Evolutionary conservation across 2,329 filamentous ascomycete genomes (phyloP), one percentile per base, ranked within the genome.

Genomic region (Aspergillus sp.): DNA sequence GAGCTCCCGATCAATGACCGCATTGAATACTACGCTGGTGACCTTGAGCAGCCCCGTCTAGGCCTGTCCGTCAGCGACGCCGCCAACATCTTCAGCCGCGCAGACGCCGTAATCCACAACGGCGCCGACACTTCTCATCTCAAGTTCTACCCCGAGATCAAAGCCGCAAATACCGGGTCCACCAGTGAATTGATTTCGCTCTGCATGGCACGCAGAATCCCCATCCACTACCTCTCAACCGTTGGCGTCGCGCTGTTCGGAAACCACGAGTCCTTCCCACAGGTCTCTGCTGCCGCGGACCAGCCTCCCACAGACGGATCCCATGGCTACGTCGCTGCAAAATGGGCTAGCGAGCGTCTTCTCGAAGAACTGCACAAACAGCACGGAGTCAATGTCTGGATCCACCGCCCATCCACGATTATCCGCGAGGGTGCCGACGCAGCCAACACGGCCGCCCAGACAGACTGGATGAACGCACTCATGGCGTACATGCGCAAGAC

Each of bases 101-200:
- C 69, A 1, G 73, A 81, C 61, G 64, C 80, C 4, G 79, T 88
- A 50, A 80, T 89, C 24, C 87, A 84, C 66, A 75, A 72, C 52
- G 82, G 78, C 7, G 79, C 80, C n/a, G 72, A 76, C n/a, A 60
- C 65, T 15, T 69, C 66, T 0, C 67, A 64, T 48, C 47, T 66
- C 48, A 66, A 74, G 23, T 64, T 51, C 7, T 76, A 75, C 56
- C 46, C 56, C 2, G 52, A 55, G 3, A 61, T 76, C 1, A 63
- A 64, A 1, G 5, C 44, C 1, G 21, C 61, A 1, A 76, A 75
- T 55, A 47, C 73, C 2, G 17, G 45, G 0, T 64, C 70, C 0
- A 73, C 67, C 3, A 61, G 60, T 23, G 58, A 62, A 17, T 53
- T 76, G 0, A 60, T 59, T 3, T 39, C 48, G 6, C 41, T 70